Evolutionary conservation across 108 stramenopile species (phyloP).

Genomic region (Aurantiochytrium sp.): DNA sequence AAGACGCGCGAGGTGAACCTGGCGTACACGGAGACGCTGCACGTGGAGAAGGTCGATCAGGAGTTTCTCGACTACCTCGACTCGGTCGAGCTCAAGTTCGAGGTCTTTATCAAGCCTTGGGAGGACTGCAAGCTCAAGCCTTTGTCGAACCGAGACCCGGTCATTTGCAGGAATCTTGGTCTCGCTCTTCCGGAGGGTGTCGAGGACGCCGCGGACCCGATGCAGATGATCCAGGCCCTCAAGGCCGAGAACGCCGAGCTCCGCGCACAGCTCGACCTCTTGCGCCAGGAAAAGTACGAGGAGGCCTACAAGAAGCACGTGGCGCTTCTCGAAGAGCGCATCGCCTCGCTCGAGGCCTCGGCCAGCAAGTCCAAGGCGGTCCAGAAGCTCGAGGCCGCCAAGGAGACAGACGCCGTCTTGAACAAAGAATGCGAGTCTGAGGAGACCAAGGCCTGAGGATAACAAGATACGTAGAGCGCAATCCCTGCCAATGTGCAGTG

Average conservation of each 20-base stretch:
- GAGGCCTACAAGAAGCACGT: slow-evolving; percentile 28
- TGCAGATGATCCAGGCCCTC: background rate
- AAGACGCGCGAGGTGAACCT: slow-evolving; percentile 33
- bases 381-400: background rate
- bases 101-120: slow-evolving; percentile 28
- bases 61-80: slow-evolving; percentile 40
- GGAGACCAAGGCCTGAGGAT: background rate
- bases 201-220: background rate
- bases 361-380: background rate
- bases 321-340: background rate
- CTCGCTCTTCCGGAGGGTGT: background rate
- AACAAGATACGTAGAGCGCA: too few relatives aligned
- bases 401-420: background rate
- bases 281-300: slow-evolving; percentile 23
- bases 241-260: slow-evolving; percentile 6
- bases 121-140: background rate
- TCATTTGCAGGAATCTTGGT: slow-evolving; percentile 2
- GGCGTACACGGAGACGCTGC: slow-evolving; percentile 35
- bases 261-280: background rate
- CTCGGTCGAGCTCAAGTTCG: slow-evolving; percentile 11
- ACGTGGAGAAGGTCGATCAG: slow-evolving; percentile 36
- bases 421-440: background rate
- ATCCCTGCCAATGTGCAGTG: too few relatives aligned
- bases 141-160: background rate
- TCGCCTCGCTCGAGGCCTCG: background rate